Base-by-base conservation (phyloP, 2,329 filamentous ascomycete genomes). In the Lachnellula hyalina region DNA sequence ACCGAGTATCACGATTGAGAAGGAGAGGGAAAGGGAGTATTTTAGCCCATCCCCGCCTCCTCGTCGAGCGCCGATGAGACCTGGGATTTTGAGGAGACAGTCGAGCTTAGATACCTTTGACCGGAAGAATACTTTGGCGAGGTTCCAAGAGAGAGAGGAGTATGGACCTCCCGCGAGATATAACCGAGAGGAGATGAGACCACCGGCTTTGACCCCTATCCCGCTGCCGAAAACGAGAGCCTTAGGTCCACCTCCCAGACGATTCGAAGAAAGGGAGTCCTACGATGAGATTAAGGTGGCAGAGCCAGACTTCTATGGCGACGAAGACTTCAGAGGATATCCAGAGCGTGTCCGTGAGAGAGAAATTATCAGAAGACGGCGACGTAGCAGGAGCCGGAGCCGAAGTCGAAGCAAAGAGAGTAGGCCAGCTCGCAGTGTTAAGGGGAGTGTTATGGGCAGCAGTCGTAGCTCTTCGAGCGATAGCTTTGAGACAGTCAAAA, bases 91-190 rank as follows among this genome's bases (percentile, higher is more conserved):
- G 49, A 83, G 92, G 55, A 83, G 92, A 44, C 91, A 96, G 70
- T 96, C 90, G 14, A 96, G 90, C 51, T 78, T 96, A 40, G 92
- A 96, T 70, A 96, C 89, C 0, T 96, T 90, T 68, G 92, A 96
- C 71, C 85, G 91, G 48, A 84, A 84, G 28, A 46, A 46, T 32
- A 86, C 89, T 1, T 64, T 77, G 52, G 76, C 78, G 34, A 77
- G 80, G 45, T 78, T 57, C 66, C 69, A 55, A 52, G 78, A 86
- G 38, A 71, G 78, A 19, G 81, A 84, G 50, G 83, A 87, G 58
- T 84, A 85, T 62, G 77, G 79, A n/a, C 77, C 81, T n/a, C 82
- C 83, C 1, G 76, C 75, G 11, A 71, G 76, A 52, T 51, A 52
- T 17, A 45, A 50, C 38, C 47, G 53, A 52, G 66, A 60, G 52